These are phyloP conservation scores for Paraglomus brasilianum DNA, from an alignment of 192 early-diverging fungal species.

Conservation along the genomic window DNA sequence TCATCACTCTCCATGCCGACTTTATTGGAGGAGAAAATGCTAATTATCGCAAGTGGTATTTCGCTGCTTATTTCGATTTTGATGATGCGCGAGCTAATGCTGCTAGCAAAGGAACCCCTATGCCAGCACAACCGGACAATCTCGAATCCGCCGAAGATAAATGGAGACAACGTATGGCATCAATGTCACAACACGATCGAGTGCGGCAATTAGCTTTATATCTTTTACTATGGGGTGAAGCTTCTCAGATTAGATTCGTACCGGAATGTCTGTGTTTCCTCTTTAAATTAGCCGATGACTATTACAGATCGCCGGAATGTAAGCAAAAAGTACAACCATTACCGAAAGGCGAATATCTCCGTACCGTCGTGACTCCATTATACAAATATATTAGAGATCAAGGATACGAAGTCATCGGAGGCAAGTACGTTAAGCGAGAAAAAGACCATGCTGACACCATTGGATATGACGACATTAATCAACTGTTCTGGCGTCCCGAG, in stretches of 20 bases:
- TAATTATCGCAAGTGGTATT: slow-evolving; percentile 85
- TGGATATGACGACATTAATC: slow-evolving; percentile 84
- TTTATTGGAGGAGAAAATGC: slow-evolving; percentile 78
- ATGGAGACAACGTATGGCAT: slow-evolving; percentile 71
- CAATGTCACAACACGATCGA: slow-evolving; percentile 68
- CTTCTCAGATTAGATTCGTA: slow-evolving; percentile 68
- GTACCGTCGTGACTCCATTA: slow-evolving; percentile 66
- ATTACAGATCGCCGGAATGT: slow-evolving; percentile 51
- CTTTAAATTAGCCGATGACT: slow-evolving; percentile 69
- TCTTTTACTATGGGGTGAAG: slow-evolving; percentile 80
- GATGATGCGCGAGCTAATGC: slow-evolving; percentile 47
- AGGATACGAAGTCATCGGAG: slow-evolving; percentile 66
- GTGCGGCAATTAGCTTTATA: slow-evolving; percentile 72
- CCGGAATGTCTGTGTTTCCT: slow-evolving; percentile 77
- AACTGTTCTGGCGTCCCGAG: slow-evolving; percentile 77
- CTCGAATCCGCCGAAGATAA: slow-evolving; percentile 40
- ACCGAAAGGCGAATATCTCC: slow-evolving; percentile 68
- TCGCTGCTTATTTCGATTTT: slow-evolving; percentile 68
- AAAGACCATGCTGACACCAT: slow-evolving; percentile 73
- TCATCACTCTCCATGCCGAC: slow-evolving; percentile 74
- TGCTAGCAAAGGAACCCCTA: slow-evolving; percentile 33
- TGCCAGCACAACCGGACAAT: slow-evolving; percentile 38
- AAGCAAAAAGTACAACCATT: slow-evolving; percentile 53
- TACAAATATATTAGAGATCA: slow-evolving; percentile 76
- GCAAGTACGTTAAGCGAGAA: slow-evolving; percentile 72